A percentile compares a stretch with the other conserved stretches of the same genome.
phyloP scores from a whole-genome alignment of 75 land plant genomes.

The Isoetes taiwanensis region DNA sequence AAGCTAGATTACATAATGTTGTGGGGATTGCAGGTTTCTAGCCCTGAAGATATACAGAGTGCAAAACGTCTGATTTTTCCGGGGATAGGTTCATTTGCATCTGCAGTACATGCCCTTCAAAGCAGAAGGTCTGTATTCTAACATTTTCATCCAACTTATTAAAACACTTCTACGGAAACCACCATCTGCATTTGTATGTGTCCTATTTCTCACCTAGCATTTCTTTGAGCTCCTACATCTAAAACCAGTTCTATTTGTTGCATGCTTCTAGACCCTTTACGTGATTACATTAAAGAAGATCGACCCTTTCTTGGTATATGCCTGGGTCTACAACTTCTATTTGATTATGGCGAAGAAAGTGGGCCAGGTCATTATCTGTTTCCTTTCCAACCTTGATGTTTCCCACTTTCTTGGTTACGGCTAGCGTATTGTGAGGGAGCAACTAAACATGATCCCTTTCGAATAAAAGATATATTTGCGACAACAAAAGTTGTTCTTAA shows the following conservation, averaged over 20 bases:
- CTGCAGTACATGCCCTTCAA: constrained; percentile 71
- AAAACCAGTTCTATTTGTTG: no score
- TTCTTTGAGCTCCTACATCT: no score
- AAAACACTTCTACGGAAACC: no score
- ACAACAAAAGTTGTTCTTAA: no score
- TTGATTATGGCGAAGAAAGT: constrained; percentile 88
- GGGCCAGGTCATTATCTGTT: constrained; percentile 43
- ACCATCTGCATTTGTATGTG: no score
- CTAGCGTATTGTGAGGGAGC: no score
- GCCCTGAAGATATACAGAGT: constrained; percentile 60
- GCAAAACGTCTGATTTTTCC: constrained; percentile 84
- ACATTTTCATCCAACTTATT: no score
- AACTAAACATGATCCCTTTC: no score
- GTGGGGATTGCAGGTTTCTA: constrained; percentile 43
- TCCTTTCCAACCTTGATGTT: background rate
- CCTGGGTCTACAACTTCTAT: constrained; percentile 87
- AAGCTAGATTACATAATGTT: background rate
- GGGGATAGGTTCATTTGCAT: constrained; percentile 90
- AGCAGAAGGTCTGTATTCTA: constrained; percentile 76
- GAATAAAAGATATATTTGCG: no score
- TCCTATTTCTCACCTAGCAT: no score
- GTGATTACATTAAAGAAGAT: constrained; percentile 58
- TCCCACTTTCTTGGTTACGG: no score
- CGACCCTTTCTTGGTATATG: constrained; percentile 98
- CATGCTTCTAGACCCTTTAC: constrained; percentile 83